Percentiles rank a stretch among this genome's conserved stretches.
Evolutionary conservation across 768 basidiomycete genomes (phyloP).

Genomic region (Mycena galopus): DNA sequence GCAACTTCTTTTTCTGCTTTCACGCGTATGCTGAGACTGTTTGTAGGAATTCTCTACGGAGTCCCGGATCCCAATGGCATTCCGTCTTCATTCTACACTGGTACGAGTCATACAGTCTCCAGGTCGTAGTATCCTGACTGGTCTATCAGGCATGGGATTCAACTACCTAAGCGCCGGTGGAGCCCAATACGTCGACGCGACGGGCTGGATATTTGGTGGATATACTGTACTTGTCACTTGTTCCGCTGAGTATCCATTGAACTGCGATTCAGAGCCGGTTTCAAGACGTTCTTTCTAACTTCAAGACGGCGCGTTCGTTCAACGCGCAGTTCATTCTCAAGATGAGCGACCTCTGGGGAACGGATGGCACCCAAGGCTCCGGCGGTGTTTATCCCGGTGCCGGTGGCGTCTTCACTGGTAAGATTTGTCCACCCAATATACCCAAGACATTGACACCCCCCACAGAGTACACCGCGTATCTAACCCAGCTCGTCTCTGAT

Average conservation of each 20-base stretch:
- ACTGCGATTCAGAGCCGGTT: constrained; percentile 25
- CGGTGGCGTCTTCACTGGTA: constrained; percentile 24
- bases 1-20: neutral
- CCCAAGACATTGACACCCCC: neutral
- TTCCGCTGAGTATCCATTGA: neutral
- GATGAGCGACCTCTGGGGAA: constrained; percentile 41
- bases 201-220: constrained; percentile 40
- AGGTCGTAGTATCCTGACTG: neutral
- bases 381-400: constrained; percentile 37
- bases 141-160: constrained; percentile 38
- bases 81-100: constrained; percentile 32
- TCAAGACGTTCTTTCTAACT: constrained; percentile 39
- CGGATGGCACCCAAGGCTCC: constrained; percentile 38
- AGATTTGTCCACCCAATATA: too few relatives aligned
- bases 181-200: constrained; percentile 30
- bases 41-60: constrained; percentile 30
- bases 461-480: constrained; percentile 35
- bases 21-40: neutral
- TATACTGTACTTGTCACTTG: neutral
- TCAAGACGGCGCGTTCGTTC: constrained; percentile 36
- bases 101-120: neutral
- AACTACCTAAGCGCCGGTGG: constrained; percentile 40
- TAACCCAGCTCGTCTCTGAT: constrained; percentile 36
- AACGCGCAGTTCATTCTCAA: constrained; percentile 39
- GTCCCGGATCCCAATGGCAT: constrained; percentile 33